These are phyloP conservation scores for Jaltomata sinuosa DNA, from an alignment of 257 asterid genomes.

Conservation along the genomic window DNA sequence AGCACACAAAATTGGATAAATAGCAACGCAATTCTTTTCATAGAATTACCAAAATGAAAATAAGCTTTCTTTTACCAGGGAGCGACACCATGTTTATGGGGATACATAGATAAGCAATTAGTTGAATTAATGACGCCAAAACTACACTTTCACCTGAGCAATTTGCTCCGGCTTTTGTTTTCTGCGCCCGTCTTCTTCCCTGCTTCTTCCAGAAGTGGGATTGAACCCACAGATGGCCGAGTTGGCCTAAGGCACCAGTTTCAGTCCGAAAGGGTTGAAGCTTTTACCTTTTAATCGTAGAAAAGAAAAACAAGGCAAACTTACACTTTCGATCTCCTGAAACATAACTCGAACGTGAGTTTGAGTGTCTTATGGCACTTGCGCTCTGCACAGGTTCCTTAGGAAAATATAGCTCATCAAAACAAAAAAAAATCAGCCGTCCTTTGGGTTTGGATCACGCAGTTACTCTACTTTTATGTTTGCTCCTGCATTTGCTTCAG, in stretches of 20 bases:
- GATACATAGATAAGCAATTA: too few relatives aligned
- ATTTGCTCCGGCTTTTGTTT: too few relatives aligned
- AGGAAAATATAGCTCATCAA: not conserved
- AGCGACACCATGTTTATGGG: too few relatives aligned
- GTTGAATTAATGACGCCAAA: too few relatives aligned
- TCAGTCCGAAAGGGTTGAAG: too few relatives aligned
- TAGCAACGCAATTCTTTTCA: not conserved
- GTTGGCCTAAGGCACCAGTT: too few relatives aligned
- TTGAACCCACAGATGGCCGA: too few relatives aligned
- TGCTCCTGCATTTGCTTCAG: not conserved
- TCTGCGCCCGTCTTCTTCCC: too few relatives aligned
- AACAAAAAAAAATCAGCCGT: not conserved
- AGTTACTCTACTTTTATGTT: not conserved
- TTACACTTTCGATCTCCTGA: not conserved
- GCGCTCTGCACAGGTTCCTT: not conserved
- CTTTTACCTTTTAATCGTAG: not conserved
- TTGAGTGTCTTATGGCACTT: not conserved
- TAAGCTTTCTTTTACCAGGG: too few relatives aligned
- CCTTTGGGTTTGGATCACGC: not conserved
- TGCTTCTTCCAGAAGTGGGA: too few relatives aligned
- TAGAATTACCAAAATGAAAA: not conserved
- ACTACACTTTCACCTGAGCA: too few relatives aligned
- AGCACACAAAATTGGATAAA: not conserved
- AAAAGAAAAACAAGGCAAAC: not conserved
- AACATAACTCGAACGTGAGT: not conserved